Percentiles rank a stretch among this genome's conserved stretches.
These are phyloP conservation scores for Dactylellina sp. DNA, from an alignment of 2,329 filamentous ascomycete species.

Conservation along the genomic window DNA sequence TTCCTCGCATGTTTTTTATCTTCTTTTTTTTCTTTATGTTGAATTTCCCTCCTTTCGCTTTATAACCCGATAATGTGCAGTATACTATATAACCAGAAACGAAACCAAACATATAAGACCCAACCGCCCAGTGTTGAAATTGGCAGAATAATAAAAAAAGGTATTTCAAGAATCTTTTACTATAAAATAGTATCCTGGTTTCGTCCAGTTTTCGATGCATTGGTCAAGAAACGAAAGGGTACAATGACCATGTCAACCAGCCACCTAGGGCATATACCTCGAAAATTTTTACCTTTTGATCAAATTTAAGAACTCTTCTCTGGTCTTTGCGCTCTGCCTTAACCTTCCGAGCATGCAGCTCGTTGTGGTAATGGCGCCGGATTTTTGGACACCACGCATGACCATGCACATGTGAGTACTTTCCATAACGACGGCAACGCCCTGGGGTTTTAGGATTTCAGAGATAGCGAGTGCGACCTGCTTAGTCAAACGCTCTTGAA, in stretches of 20 bases:
- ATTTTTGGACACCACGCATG: slow-evolving; percentile 98
- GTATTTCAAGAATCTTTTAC: no score
- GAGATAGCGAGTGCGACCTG: slow-evolving; percentile 94
- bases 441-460: slow-evolving; percentile 91
- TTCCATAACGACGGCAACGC: slow-evolving; percentile 97
- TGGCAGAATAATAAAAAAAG: slow-evolving; percentile 26
- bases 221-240: no score
- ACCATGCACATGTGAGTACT: slow-evolving; percentile 98
- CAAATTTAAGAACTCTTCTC: slow-evolving; percentile 93
- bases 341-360: slow-evolving; percentile 98
- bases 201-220: no score
- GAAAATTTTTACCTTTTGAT: slow-evolving; percentile 62
- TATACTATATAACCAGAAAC: slow-evolving; percentile 5
- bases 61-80: slow-evolving; percentile 18
- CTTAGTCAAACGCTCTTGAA: slow-evolving; percentile 95
- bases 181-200: no score
- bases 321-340: slow-evolving; percentile 88
- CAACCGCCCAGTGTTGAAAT: slow-evolving; percentile 50
- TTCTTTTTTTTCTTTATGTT: slow-evolving; percentile 45
- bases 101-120: background rate
- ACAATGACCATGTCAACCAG: no score
- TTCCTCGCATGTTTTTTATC: background rate
- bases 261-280: background rate
- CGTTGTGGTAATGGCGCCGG: slow-evolving; percentile 85
- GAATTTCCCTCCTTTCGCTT: slow-evolving; percentile 27